A percentile compares a stretch with the other conserved stretches of the same genome.
These are phyloP conservation scores for Paraphysoderma sedebokerense DNA, from an alignment of 371 early-diverging fungal genomes.

Conservation along the genomic window DNA sequence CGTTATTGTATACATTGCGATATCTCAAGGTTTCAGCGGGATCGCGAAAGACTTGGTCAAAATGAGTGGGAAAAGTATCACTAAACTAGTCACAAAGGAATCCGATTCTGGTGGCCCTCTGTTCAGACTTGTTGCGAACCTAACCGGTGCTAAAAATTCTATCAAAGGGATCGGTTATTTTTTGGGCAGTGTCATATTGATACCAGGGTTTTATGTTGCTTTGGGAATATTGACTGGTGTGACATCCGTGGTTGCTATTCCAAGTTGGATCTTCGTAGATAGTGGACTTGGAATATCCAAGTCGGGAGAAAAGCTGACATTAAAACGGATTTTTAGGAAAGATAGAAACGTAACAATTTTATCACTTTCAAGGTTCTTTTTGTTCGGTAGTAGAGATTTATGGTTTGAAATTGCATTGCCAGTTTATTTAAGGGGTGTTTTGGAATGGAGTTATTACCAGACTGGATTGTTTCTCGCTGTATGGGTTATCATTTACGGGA, in stretches of 20 bases:
- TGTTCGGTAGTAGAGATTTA: slow-evolving; percentile 11
- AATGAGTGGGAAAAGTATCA: slow-evolving; percentile 9
- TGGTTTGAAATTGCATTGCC: slow-evolving; percentile 14
- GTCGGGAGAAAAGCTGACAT: not conserved
- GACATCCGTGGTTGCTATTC: not conserved
- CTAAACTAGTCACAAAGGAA: slow-evolving; percentile 7
- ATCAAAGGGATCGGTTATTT: slow-evolving; percentile 13
- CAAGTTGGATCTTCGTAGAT: slow-evolving; percentile 1
- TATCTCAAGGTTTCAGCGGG: slow-evolving; percentile 7
- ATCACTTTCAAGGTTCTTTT: slow-evolving; percentile 10
- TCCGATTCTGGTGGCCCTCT: not conserved
- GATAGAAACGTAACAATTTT: slow-evolving; percentile 3
- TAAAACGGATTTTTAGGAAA: slow-evolving; percentile 9
- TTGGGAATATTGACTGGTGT: slow-evolving; percentile 6
- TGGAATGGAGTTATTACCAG: slow-evolving; percentile 7
- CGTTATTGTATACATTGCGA: slow-evolving; percentile 5
- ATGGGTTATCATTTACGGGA: slow-evolving; percentile 12
- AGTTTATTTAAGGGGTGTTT: slow-evolving; percentile 9
- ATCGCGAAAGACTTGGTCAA: slow-evolving; percentile 13
- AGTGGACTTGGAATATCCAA: slow-evolving; percentile 5
- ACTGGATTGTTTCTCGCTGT: slow-evolving; percentile 7
- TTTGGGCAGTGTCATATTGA: slow-evolving; percentile 6
- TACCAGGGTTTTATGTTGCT: slow-evolving; percentile 6
- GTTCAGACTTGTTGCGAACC: slow-evolving; percentile 8
- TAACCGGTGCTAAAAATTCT: slow-evolving; percentile 13